Conservation (phyloP, 768 basidiomycete genomes). For the Tulasnella sp. region DNA sequence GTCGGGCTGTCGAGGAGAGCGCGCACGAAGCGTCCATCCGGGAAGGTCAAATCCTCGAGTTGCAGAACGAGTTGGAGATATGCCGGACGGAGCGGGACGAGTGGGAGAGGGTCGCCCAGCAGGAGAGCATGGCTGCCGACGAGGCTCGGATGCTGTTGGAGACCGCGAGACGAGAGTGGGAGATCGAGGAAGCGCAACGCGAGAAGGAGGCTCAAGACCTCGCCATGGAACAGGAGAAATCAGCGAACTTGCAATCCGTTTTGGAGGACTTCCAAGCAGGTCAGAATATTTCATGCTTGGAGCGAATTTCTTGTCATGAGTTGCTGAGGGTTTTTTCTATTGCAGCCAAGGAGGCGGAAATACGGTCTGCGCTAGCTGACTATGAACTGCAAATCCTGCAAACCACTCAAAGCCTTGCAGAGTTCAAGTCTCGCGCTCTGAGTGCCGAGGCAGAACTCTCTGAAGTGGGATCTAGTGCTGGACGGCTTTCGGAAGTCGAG, state of each 20-base stretch:
- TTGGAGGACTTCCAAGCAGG: slow-evolving; percentile 93
- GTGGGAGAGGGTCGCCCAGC: slow-evolving; percentile 57
- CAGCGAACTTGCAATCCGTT: slow-evolving; percentile 83
- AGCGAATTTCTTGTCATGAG: slow-evolving; percentile 10
- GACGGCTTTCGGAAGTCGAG: slow-evolving; percentile 68
- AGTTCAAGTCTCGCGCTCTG: slow-evolving; percentile 82
- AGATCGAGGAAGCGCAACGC: slow-evolving; percentile 58
- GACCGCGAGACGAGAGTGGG: slow-evolving; percentile 58
- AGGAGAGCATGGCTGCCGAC: slow-evolving; percentile 69
- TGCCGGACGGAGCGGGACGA: slow-evolving; percentile 78
- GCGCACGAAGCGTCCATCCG: slow-evolving; percentile 64
- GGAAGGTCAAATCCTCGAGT: slow-evolving; percentile 74
- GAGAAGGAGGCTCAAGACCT: slow-evolving; percentile 56
- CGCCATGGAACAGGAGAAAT: slow-evolving; percentile 67
- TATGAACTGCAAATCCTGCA: slow-evolving; percentile 70
- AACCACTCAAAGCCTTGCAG: slow-evolving; percentile 73
- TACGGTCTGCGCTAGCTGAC: slow-evolving; percentile 78
- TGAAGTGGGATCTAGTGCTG: slow-evolving; percentile 62
- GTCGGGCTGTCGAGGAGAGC: slow-evolving; percentile 59
- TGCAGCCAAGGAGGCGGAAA: slow-evolving; percentile 84
- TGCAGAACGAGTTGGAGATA: slow-evolving; percentile 81
- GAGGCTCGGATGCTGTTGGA: slow-evolving; percentile 60
- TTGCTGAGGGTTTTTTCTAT: slow-evolving; percentile 24
- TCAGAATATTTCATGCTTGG: slow-evolving; percentile 41
- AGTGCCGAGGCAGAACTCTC: slow-evolving; percentile 82